These are phyloP conservation scores for Penicillium coprophilum DNA, from an alignment of 495 filamentous ascomycete genomes.

Conservation along the genomic window DNA sequence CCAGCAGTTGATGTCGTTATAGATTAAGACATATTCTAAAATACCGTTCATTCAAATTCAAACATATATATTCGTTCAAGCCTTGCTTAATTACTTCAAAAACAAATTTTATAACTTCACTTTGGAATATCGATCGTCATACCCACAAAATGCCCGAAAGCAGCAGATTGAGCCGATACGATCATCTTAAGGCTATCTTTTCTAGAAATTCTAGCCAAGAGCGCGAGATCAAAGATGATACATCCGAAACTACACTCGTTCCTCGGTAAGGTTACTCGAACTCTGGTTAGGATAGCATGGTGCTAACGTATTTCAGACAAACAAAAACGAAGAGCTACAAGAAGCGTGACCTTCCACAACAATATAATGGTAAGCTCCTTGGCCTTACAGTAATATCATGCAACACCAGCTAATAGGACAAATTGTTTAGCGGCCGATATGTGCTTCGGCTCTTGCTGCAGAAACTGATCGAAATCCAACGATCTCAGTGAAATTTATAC, in stretches of 20 bases:
- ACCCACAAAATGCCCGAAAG: slow-evolving; percentile 2
- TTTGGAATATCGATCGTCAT: not conserved
- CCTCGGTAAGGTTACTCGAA: slow-evolving; percentile 6
- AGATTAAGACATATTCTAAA: not conserved
- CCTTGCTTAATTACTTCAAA: not conserved
- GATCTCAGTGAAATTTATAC: not conserved
- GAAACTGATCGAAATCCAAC: slow-evolving; percentile 9
- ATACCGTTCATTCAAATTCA: too few relatives aligned
- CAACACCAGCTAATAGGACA: not conserved
- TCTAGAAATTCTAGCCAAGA: slow-evolving; percentile 1
- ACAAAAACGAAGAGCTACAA: not conserved
- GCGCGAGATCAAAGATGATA: slow-evolving; percentile 5
- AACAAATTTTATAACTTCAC: not conserved
- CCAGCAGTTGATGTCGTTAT: not conserved
- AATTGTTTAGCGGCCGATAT: slow-evolving; percentile 19
- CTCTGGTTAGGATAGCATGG: not conserved
- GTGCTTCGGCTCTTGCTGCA: slow-evolving; percentile 27
- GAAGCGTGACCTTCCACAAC: not conserved
- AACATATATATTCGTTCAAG: not conserved
- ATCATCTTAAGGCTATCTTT: slow-evolving; percentile 9
- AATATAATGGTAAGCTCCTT: slow-evolving; percentile 3
- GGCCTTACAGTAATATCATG: not conserved
- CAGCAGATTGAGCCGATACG: not conserved
- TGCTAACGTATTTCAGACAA: not conserved
- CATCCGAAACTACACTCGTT: slow-evolving; percentile 15